A percentile compares a stretch with the other conserved stretches of the same genome.
phyloP scores from a whole-genome alignment of 352 stramenopile species.

The Pythium diclinum region DNA sequence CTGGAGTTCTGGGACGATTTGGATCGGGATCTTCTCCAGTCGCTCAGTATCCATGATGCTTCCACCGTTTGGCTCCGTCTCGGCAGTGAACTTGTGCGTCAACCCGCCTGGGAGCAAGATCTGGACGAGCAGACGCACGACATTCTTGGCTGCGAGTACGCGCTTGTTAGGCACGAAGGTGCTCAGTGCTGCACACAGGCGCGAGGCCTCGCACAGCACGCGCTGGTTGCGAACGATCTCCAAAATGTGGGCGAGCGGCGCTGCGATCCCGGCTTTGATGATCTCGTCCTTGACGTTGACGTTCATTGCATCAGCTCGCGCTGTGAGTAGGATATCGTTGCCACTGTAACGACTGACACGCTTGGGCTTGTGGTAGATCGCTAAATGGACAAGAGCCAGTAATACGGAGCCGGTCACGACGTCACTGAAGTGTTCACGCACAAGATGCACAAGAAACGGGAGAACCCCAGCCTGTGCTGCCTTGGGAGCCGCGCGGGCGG shows the following conservation, averaged over 20 bases:
- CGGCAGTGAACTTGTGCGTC: neutral
- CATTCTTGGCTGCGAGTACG: slow-evolving; percentile 59
- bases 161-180: slow-evolving; percentile 60
- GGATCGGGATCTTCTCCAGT: slow-evolving; percentile 40
- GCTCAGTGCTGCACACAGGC: slow-evolving; percentile 55
- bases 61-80: slow-evolving; percentile 8
- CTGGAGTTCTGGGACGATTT: slow-evolving; percentile 38
- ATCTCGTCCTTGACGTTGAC: slow-evolving; percentile 63
- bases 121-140: slow-evolving; percentile 43
- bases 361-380: slow-evolving; percentile 49
- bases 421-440: slow-evolving; percentile 53
- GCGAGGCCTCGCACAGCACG: slow-evolving; percentile 50
- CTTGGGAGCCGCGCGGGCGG: slow-evolving; percentile 37
- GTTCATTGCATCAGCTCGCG: neutral
- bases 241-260: slow-evolving; percentile 52
- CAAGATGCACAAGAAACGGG: slow-evolving; percentile 58
- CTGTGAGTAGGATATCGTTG: slow-evolving; percentile 4
- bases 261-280: slow-evolving; percentile 42
- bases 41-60: slow-evolving; percentile 25
- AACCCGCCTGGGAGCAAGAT: slow-evolving; percentile 32
- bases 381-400: slow-evolving; percentile 62
- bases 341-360: slow-evolving; percentile 20
- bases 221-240: slow-evolving; percentile 45
- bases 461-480: slow-evolving; percentile 53
- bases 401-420: slow-evolving; percentile 63